Evolutionary conservation across 2,329 filamentous ascomycete species (phyloP), one percentile per base, ranked within the genome.

Genomic region (Cladosporium oxysporum): DNA sequence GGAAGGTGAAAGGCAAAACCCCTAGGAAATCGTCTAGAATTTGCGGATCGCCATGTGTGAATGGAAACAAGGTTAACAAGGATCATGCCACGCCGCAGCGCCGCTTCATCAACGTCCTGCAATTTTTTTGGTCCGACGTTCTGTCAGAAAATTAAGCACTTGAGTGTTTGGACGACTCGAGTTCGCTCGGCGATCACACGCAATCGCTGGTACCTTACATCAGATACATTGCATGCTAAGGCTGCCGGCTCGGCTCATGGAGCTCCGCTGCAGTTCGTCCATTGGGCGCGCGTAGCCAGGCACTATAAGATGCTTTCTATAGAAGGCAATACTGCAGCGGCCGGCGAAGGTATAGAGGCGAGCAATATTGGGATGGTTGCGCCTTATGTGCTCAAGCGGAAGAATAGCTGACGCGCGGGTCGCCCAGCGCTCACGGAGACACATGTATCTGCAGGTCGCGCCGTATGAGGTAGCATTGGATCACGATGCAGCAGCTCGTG

Each of bases 381-480:
- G 21, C 44, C 59, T 62, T 23, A 49, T 26, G 41, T 47, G 37
- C 37, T 28, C 58, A 37, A 16, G 26, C 33, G 57, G 33, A 35
- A 33, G n/a, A 6, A 59, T 21, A n/a, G 29, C 10, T 29, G 47
- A 29, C 47, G 60, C 49, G 29, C 31, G 33, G 61, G 23, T 57
- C 50, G 50, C 35, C 2, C 33, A 35, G 50, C 50, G 28, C 29
- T 31, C 35, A 28, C 47, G 49, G 61, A 35, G 50, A 52, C 61
- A 63, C 60, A 50, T 63, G 60, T 50, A 28, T 35, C 57, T 59
- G 57, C 57, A 59, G 23, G 57, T 47, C 31, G 33, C 57, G 41
- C 57, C 57, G 57, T 59, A 28, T 59, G 35, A 59, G 57, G 57
- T 59, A 59, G 57, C 57, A 59, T 59, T 59, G 35, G 16, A 59